These are phyloP conservation scores for Cladobotryum protrusum DNA, from an alignment of 2,329 filamentous ascomycete genomes.

Conservation along the genomic window DNA sequence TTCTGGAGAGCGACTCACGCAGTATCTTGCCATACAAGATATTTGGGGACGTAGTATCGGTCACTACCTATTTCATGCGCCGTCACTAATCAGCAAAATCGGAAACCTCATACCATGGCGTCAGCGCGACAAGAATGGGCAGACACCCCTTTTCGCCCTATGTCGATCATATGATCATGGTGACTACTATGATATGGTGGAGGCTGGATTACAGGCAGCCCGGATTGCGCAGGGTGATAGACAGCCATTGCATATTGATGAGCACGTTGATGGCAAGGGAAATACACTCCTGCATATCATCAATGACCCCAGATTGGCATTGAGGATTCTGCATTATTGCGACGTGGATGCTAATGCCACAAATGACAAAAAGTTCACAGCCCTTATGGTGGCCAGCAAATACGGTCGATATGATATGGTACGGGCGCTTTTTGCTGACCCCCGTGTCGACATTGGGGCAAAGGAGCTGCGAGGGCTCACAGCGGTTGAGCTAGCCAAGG, in stretches of 20 bases:
- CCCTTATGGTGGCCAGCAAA: slow-evolving; percentile 97
- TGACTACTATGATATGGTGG: slow-evolving; percentile 82
- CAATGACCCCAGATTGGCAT: slow-evolving; percentile 72
- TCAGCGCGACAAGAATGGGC: slow-evolving; percentile 89
- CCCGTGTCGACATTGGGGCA: slow-evolving; percentile 76
- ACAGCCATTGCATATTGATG: slow-evolving; percentile 77
- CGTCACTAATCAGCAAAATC: slow-evolving; percentile 69
- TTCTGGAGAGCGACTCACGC: slow-evolving; percentile 49
- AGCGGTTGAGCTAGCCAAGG: slow-evolving; percentile 92
- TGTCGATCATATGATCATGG: slow-evolving; percentile 93
- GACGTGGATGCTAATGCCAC: slow-evolving; percentile 95
- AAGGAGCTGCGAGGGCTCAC: slow-evolving; percentile 84
- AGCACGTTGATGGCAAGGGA: slow-evolving; percentile 86
- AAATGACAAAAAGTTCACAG: slow-evolving; percentile 92
- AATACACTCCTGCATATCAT: slow-evolving; percentile 96
- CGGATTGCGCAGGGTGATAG: slow-evolving; percentile 69
- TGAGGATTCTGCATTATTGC: slow-evolving; percentile 71
- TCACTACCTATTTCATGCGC: slow-evolving; percentile 95
- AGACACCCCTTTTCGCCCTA: slow-evolving; percentile 93
- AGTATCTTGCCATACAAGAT: slow-evolving; percentile 73
- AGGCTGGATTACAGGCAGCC: slow-evolving; percentile 69
- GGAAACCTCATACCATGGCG: slow-evolving; percentile 79
- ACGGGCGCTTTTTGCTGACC: slow-evolving; percentile 76
- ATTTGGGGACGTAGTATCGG: slow-evolving; percentile 79
- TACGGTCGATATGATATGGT: slow-evolving; percentile 95